Evolutionary conservation across 169 alveolate genomes (phyloP).

Genomic region (Cryptosporidium ryanae): DNA sequence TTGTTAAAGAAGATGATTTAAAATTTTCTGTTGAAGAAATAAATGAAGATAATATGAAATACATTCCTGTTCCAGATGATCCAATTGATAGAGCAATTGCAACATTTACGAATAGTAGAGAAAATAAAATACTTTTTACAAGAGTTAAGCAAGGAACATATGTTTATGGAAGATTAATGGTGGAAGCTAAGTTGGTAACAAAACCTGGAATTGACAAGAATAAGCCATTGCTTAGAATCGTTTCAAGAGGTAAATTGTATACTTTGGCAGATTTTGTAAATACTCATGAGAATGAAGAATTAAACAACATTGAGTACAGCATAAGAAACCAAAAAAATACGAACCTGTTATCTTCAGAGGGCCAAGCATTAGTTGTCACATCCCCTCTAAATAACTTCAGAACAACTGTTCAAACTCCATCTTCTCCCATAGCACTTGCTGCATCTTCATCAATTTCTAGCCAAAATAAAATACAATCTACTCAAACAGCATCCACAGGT

Average conservation of each 20-base stretch:
- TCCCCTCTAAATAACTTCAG: constrained; percentile 55
- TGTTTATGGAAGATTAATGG: constrained; percentile 74
- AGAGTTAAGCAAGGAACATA: constrained; percentile 70
- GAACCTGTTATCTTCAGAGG: constrained; percentile 35
- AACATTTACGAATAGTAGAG: constrained; percentile 62
- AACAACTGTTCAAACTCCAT: constrained; percentile 12
- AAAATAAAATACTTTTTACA: constrained; percentile 46
- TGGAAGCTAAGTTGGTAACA: constrained; percentile 72
- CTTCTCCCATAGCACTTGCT: constrained; percentile 22
- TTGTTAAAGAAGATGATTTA: constrained; percentile 61
- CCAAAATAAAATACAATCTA: constrained; percentile 5
- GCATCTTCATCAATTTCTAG: not conserved
- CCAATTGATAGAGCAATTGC: constrained; percentile 75
- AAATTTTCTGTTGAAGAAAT: constrained; percentile 68
- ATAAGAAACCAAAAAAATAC: constrained; percentile 31
- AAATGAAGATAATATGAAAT: constrained; percentile 42
- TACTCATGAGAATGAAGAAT: constrained; percentile 70
- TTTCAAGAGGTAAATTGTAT: constrained; percentile 60
- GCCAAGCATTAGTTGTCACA: constrained; percentile 44
- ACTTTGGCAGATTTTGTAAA: constrained; percentile 64
- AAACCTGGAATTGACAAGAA: constrained; percentile 71
- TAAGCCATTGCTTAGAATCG: constrained; percentile 59
- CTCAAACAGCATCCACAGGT: constrained; percentile 6
- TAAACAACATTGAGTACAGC: constrained; percentile 51
- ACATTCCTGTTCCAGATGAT: constrained; percentile 66